These are phyloP conservation scores for Globisporangium polare DNA, from an alignment of 352 stramenopile genomes.

Conservation along the genomic window DNA sequence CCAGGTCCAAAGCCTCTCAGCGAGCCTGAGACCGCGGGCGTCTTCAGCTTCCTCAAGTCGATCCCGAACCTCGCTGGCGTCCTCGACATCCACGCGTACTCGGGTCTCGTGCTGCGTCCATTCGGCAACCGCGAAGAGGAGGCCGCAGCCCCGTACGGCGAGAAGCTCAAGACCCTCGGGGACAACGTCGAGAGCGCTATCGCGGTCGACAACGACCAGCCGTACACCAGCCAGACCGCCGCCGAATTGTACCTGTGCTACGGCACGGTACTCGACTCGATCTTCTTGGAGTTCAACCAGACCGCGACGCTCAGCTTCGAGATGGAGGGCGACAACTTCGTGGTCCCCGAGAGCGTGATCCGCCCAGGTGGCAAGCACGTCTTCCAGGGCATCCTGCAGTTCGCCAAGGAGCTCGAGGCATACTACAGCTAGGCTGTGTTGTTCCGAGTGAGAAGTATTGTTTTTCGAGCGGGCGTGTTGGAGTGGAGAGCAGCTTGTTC, in stretches of 20 bases:
- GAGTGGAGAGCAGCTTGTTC: no score
- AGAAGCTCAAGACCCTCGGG: conserved; percentile 15
- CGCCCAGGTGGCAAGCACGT: conserved; percentile 17
- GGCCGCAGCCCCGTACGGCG: conserved; percentile 13
- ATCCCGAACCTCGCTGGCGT: conserved; percentile 14
- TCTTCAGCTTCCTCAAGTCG: conserved; percentile 18
- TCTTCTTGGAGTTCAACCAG: conserved; percentile 20
- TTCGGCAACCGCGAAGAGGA: conserved; percentile 14
- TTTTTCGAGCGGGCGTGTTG: no score
- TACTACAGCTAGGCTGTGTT: no score
- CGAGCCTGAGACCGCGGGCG: conserved; percentile 23
- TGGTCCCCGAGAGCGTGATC: conserved; percentile 17
- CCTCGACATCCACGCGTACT: conserved; percentile 29
- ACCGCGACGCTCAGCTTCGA: conserved; percentile 23
- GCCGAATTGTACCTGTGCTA: conserved; percentile 24
- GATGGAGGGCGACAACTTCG: conserved; percentile 19
- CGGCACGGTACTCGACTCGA: conserved; percentile 24
- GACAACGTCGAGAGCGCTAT: conserved; percentile 18
- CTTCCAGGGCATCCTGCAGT: conserved; percentile 19
- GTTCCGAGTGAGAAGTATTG: no score
- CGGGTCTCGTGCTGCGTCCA: conserved; percentile 17
- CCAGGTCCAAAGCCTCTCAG: conserved; percentile 19
- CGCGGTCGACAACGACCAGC: conserved; percentile 6
- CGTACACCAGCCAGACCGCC: conserved; percentile 21
- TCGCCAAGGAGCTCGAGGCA: conserved; percentile 17